Percentiles rank a stretch among this genome's conserved stretches.
Conservation (phyloP, 345 rosid genomes). For the Passiflora organensis region DNA sequence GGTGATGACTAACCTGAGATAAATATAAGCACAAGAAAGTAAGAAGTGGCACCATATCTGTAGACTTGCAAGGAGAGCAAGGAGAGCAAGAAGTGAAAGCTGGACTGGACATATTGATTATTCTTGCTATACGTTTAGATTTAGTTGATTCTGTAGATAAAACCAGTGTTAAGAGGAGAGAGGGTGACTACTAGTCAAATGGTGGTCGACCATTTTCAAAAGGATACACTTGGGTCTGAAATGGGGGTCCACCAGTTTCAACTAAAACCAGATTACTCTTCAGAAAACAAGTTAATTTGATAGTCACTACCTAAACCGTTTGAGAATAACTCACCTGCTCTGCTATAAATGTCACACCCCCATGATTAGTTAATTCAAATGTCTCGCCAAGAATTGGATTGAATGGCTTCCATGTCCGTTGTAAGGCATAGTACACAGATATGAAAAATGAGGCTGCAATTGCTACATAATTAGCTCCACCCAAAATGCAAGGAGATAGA, state of each 20-base stretch:
- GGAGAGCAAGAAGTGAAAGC: too few species aligned
- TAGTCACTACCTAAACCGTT: too few species aligned
- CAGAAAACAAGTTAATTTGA: too few species aligned
- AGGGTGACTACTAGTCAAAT: too few species aligned
- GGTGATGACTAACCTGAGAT: slow-evolving; percentile 82
- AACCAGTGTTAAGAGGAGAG: background rate
- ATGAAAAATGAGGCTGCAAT: slow-evolving; percentile 79
- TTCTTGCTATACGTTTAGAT: too few species aligned
- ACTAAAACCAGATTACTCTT: too few species aligned
- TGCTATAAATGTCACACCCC: slow-evolving; percentile 65
- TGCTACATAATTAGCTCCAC: background rate
- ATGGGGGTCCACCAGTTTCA: too few species aligned
- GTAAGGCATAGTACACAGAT: slow-evolving; percentile 78
- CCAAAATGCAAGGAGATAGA: background rate
- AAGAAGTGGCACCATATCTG: too few species aligned
- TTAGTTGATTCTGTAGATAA: too few species aligned
- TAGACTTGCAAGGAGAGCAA: background rate
- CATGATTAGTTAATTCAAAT: slow-evolving; percentile 75
- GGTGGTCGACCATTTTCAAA: too few species aligned
- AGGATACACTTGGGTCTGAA: too few species aligned
- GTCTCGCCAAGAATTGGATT: slow-evolving; percentile 99
- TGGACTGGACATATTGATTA: too few species aligned
- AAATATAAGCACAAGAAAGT: background rate
- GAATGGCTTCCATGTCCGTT: slow-evolving; percentile 93
- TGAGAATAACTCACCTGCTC: slow-evolving; percentile 75